Evolutionary conservation across 148 eudicot species (phyloP), one percentile per base, ranked within the genome.

Genomic region (Rhododendron mucronatum): DNA sequence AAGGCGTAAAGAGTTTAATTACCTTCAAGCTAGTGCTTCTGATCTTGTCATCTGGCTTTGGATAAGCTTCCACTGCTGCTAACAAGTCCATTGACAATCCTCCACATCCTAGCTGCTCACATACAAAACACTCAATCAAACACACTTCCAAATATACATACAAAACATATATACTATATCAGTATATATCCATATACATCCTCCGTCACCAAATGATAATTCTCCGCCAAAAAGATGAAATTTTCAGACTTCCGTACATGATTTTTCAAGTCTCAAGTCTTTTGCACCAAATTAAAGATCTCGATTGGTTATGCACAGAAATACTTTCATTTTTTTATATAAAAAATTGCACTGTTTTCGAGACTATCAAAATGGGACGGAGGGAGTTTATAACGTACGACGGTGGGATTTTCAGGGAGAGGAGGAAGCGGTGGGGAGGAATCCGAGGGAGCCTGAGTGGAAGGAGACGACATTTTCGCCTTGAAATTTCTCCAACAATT

Each of bases 21-120:
- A 96, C 99, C 98, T 93, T 94, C 89, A 92, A 88, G 90, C 95
- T 95, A 84, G 96, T 97, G 91, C 95, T 97, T 87, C 98, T 89
- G 81, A 93, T 94, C 92, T 97, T 97, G 48, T 95, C 98, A 84
- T 97, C 98, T 1, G 99, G 99, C 48, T 93, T 92, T 33, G 98
- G 99, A 88, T 89, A 97, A 82, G 94, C 84, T 61, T 90, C 94
- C 41, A 97, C 99, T 7, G 98, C 89, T 30, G 98, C 98, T 84
- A 97, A 87, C 9, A 88, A 88, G 80, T 97, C 99, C 84, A 94
- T 86, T 28, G 82, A 1, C 71, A 86, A 89, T 82, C 89, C 87
- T 37, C 99, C 99, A 83, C 91, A 87, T 47, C 99, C 99, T 41
- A 97, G 74, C 99, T 97, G 94, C 88, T 39, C 81, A 82, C 84